These are phyloP conservation scores for Beauveria rudraprayagi DNA, from an alignment of 2,329 filamentous ascomycete species.

Conservation along the genomic window DNA sequence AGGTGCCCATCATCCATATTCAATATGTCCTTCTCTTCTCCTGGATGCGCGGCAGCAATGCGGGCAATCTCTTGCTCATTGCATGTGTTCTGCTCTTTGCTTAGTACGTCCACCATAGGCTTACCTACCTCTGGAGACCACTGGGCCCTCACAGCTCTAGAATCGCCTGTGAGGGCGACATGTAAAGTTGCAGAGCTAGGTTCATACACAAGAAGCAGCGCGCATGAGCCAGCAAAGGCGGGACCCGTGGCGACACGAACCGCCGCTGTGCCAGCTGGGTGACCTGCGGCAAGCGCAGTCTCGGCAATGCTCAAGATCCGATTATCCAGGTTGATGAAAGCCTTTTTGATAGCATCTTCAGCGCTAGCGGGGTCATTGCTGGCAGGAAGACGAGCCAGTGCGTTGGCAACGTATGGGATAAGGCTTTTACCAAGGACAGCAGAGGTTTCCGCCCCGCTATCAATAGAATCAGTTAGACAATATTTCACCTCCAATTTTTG, in stretches of 20 bases:
- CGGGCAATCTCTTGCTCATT: not conserved
- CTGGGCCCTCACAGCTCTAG: not conserved
- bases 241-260: not conserved
- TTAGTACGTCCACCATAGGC: too few species aligned
- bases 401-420: conserved; percentile 1
- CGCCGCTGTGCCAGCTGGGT: not conserved
- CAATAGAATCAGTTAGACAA: not conserved
- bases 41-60: not conserved
- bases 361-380: not conserved
- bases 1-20: not conserved
- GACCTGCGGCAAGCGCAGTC: not conserved
- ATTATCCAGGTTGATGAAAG: not conserved
- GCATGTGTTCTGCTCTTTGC: too few species aligned
- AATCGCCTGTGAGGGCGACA: not conserved
- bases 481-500: too few species aligned
- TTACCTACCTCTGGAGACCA: not conserved
- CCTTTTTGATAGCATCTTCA: not conserved
- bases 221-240: conserved; percentile 3
- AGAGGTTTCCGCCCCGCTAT: not conserved
- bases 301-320: not conserved
- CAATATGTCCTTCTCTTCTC: not conserved
- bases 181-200: not conserved
- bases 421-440: not conserved
- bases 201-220: not conserved
- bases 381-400: not conserved